Evolutionary conservation across 805 yeast genomes (phyloP).

Genomic region (Saturnispora zaruensis): DNA sequence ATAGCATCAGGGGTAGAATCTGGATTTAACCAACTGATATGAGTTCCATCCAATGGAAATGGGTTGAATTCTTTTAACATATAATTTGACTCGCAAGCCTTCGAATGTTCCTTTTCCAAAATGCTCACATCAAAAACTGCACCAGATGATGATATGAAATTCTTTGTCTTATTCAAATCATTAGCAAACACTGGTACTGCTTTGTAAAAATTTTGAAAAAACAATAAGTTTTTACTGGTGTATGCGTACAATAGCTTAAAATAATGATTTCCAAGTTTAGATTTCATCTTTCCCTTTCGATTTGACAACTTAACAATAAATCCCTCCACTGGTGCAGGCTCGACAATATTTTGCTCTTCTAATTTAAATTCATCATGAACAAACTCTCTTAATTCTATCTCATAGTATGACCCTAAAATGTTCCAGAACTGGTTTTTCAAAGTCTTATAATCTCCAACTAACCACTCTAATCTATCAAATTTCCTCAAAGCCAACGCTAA

Average conservation of each 20-base stretch:
- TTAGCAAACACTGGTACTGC: conserved; percentile 50
- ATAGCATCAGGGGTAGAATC: conserved; percentile 33
- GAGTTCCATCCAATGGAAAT: conserved; percentile 43
- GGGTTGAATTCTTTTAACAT: conserved; percentile 40
- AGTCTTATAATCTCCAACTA: conserved; percentile 36
- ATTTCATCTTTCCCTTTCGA: conserved; percentile 33
- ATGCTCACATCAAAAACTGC: conserved; percentile 22
- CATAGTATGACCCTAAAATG: conserved; percentile 36
- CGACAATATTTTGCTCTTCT: conserved; percentile 28
- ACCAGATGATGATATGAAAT: conserved; percentile 30
- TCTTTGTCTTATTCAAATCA: not conserved
- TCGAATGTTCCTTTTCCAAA: conserved; percentile 14
- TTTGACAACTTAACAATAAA: conserved; percentile 53
- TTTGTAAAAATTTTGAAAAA: conserved; percentile 44
- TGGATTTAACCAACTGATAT: conserved; percentile 55
- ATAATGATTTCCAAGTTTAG: conserved; percentile 30
- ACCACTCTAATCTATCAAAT: conserved; percentile 73
- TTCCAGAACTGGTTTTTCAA: conserved; percentile 37
- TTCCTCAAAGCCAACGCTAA: conserved; percentile 46
- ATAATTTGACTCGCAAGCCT: conserved; percentile 14
- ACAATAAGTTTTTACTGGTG: conserved; percentile 52
- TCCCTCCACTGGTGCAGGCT: conserved; percentile 79
- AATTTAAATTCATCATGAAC: conserved; percentile 32
- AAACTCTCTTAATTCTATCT: conserved; percentile 52
- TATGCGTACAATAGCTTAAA: conserved; percentile 54